phyloP scores from a whole-genome alignment of 192 early-diverging fungal genomes.

The Geranomyces variabilis region DNA sequence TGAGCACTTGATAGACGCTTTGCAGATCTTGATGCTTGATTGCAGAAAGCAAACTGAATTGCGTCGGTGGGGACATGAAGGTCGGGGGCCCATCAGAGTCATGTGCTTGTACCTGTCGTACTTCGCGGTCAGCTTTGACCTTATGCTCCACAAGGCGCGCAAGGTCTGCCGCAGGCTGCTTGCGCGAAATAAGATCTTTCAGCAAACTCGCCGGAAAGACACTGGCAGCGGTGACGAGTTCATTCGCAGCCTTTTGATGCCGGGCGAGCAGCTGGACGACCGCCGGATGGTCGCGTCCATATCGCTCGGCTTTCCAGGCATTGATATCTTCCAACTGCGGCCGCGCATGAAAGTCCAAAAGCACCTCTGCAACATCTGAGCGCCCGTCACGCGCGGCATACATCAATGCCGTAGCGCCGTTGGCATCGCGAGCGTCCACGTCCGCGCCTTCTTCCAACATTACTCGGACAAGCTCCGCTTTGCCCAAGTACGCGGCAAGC shows the following conservation, averaged over 20 bases:
- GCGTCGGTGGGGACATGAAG: neutral
- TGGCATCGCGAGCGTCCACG: slow-evolving; percentile 63
- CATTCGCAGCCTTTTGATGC: no score
- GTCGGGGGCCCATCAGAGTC: no score
- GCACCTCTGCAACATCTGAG: slow-evolving; percentile 52
- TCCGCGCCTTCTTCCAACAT: slow-evolving; percentile 67
- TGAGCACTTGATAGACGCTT: slow-evolving; percentile 50
- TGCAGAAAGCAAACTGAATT: slow-evolving; percentile 43
- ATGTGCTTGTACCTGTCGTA: no score
- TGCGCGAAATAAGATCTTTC: no score
- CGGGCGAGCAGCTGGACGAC: slow-evolving; percentile 53
- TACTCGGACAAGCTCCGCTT: slow-evolving; percentile 55
- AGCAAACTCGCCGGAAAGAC: no score
- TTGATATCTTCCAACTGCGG: slow-evolving; percentile 61
- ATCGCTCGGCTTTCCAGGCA: slow-evolving; percentile 70
- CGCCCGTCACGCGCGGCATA: slow-evolving; percentile 74
- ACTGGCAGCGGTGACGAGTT: no score
- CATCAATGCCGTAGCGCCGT: slow-evolving; percentile 71
- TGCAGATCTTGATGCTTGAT: slow-evolving; percentile 63
- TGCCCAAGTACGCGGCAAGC: slow-evolving; percentile 69
- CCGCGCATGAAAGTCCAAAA: slow-evolving; percentile 56
- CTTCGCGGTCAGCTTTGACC: no score
- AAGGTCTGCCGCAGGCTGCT: no score
- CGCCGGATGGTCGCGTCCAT: slow-evolving; percentile 60
- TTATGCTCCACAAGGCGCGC: no score